Conservation (phyloP, 1,284 basidiomycete genomes). For the Albatrellus sp. region DNA sequence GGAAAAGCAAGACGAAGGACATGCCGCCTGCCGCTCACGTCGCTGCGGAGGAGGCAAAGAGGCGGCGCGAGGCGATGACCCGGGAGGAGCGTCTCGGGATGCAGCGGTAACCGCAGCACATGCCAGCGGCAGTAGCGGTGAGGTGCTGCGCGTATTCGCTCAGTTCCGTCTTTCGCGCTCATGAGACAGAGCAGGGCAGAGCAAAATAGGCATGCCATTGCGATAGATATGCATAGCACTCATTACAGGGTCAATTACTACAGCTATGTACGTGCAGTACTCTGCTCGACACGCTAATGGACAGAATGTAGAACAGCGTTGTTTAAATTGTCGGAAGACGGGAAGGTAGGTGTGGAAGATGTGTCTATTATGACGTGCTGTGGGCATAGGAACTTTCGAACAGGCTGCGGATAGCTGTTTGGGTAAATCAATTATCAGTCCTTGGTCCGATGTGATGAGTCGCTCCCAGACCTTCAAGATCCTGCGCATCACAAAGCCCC, state of each 20-base stretch:
- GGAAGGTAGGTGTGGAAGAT: no score
- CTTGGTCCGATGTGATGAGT: not conserved
- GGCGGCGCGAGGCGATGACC: constrained; percentile 22
- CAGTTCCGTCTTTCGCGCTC: not conserved
- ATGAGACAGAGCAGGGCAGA: not conserved
- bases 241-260: no score
- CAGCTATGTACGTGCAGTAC: no score
- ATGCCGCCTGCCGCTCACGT: constrained; percentile 8
- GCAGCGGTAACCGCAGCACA: not conserved
- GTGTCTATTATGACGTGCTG: no score
- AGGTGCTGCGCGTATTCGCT: not conserved
- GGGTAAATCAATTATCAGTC: not conserved
- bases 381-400: no score
- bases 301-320: no score
- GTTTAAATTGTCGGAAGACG: no score
- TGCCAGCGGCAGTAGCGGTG: no score
- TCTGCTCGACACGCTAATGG: no score
- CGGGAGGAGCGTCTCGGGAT: constrained; percentile 24
- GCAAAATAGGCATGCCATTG: not conserved
- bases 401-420: no score
- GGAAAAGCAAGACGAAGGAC: constrained; percentile 6
- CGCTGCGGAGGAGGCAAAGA: constrained; percentile 23
- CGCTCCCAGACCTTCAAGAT: constrained; percentile 54
- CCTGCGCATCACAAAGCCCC: constrained; percentile 52
- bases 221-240: no score